These are phyloP conservation scores for Saposhnikovia divaricata DNA, from an alignment of 129 eudicot species.

Conservation along the genomic window DNA sequence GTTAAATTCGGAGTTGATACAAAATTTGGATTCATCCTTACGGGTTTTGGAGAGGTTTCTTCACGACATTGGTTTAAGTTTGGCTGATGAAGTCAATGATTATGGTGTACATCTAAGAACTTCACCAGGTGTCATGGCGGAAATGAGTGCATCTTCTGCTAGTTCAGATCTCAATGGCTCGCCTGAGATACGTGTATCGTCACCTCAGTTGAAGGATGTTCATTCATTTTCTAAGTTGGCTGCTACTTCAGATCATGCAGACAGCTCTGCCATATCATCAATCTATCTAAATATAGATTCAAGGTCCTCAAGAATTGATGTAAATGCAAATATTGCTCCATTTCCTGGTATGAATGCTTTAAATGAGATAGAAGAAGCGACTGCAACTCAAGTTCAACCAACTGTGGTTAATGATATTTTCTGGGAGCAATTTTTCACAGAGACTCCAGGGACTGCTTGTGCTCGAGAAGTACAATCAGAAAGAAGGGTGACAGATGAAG, in stretches of 20 bases:
- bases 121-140: constrained; percentile 16
- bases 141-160: constrained; percentile 22
- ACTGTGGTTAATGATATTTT: constrained; percentile 51
- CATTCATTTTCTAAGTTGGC: constrained; percentile 22
- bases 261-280: constrained; percentile 34
- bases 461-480: constrained; percentile 59
- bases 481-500: constrained; percentile 27
- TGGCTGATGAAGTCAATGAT: constrained; percentile 25
- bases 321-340: constrained; percentile 37
- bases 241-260: constrained; percentile 20
- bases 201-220: constrained; percentile 8
- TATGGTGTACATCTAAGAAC: constrained; percentile 9
- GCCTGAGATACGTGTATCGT: neutral
- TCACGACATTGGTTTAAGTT: constrained; percentile 18
- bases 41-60: constrained; percentile 40
- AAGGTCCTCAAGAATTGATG: constrained; percentile 36
- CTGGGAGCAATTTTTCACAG: constrained; percentile 78
- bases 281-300: constrained; percentile 30
- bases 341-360: constrained; percentile 7
- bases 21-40: constrained; percentile 46
- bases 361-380: constrained; percentile 9
- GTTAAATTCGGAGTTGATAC: constrained; percentile 25
- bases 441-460: constrained; percentile 43
- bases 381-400: constrained; percentile 7
- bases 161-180: constrained; percentile 26